Evolutionary conservation across 129 eudicot genomes (phyloP).

Genomic region (Lactuca saligna): DNA sequence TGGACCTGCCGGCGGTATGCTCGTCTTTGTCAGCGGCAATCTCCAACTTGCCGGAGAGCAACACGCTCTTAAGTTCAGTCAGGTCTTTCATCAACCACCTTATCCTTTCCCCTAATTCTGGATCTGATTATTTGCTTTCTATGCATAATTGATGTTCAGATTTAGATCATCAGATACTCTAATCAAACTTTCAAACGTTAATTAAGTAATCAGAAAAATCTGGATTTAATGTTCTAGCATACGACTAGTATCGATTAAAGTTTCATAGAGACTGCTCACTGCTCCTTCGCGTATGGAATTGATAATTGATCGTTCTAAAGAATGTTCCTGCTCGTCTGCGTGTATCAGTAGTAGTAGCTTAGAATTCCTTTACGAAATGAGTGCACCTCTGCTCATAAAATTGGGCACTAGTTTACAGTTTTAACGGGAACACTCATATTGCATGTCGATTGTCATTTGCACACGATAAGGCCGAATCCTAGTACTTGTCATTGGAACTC

Average conservation of each 20-base stretch:
- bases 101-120: not conserved
- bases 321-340: not conserved
- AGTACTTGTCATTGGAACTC: not conserved
- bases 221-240: slow-evolving; percentile 8
- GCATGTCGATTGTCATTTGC: not conserved
- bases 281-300: not conserved
- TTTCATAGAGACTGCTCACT: not conserved
- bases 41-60: slow-evolving; percentile 84
- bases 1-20: slow-evolving; percentile 80
- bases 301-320: not conserved
- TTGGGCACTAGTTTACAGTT: not conserved
- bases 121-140: slow-evolving; percentile 14
- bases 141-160: not conserved
- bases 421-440: slow-evolving; percentile 7
- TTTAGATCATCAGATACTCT: not conserved
- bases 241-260: not conserved
- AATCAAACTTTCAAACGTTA: not conserved
- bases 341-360: not conserved
- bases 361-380: not conserved
- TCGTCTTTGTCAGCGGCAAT: slow-evolving; percentile 77
- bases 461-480: not conserved
- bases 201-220: not conserved
- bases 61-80: slow-evolving; percentile 85
- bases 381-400: slow-evolving; percentile 11
- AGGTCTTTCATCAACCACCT: slow-evolving; percentile 46